A percentile compares a stretch with the other conserved stretches of the same genome.
phyloP scores from a whole-genome alignment of 108 stramenopile genomes.

The Nitzschia sp. region DNA sequence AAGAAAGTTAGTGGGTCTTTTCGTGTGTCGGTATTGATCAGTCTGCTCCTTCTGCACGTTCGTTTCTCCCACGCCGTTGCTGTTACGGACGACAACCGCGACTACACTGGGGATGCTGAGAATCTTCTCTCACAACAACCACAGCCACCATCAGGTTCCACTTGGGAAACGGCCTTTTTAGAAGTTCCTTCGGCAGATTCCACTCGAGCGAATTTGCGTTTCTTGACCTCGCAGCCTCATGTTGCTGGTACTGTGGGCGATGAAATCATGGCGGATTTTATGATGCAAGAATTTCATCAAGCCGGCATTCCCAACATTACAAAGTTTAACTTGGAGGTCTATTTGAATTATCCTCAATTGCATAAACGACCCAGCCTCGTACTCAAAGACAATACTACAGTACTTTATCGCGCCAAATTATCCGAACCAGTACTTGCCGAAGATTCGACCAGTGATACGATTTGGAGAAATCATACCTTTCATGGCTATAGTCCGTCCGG shows the following conservation, averaged over 20 bases:
- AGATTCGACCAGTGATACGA: constrained; percentile 61
- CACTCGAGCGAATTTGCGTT: constrained; percentile 13
- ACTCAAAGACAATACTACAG: constrained; percentile 1
- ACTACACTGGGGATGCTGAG: no score
- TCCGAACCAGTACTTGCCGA: constrained; percentile 42
- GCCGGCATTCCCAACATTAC: constrained; percentile 42
- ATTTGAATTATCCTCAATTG: constrained; percentile 52
- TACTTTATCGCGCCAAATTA: constrained; percentile 47
- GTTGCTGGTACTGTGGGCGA: constrained; percentile 69
- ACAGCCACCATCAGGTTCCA: no score
- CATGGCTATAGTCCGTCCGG: constrained; percentile 67
- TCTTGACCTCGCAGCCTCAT: constrained; percentile 44
- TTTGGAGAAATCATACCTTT: constrained; percentile 62
- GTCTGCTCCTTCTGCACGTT: no score
- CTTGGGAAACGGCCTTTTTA: constrained; percentile 17
- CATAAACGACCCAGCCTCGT: constrained; percentile 15
- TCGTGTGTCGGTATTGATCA: no score
- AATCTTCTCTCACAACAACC: no score
- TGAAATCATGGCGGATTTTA: constrained; percentile 57
- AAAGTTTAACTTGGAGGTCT: constrained; percentile 44
- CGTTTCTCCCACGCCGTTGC: no score
- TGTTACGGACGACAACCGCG: no score
- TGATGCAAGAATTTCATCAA: constrained; percentile 31
- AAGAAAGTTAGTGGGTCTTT: no score
- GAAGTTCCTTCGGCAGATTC: constrained; percentile 8